A percentile compares a stretch with the other conserved stretches of the same genome.
Evolutionary conservation across 306 rosid genomes (phyloP).

Genomic region (Benincasa hispida): DNA sequence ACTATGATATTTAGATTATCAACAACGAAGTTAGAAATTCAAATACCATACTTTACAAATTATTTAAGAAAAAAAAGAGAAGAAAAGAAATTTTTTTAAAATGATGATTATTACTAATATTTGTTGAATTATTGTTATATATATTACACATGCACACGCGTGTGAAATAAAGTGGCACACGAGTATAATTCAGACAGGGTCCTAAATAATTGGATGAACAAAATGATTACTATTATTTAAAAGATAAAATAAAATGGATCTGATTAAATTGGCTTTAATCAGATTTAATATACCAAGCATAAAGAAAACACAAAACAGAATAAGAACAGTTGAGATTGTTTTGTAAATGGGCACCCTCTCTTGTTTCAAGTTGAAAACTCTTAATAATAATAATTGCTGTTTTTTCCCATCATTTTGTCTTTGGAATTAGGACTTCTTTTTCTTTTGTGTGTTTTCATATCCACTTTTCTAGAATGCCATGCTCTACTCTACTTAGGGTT

Average conservation of each 20-base stretch:
- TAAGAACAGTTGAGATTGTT: background rate
- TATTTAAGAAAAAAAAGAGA: no score
- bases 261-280: background rate
- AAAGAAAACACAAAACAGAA: background rate
- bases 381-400: background rate
- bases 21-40: no score
- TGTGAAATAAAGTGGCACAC: background rate
- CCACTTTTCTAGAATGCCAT: slow-evolving; percentile 2
- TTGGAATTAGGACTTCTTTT: background rate
- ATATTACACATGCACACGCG: background rate
- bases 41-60: no score
- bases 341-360: background rate
- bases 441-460: background rate
- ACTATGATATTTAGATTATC: no score
- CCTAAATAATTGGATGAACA: background rate
- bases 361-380: background rate
- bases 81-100: no score
- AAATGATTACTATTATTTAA: background rate
- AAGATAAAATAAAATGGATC: background rate
- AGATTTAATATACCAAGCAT: background rate
- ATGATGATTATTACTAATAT: no score
- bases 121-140: no score
- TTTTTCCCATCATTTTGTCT: background rate
- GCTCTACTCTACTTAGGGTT: background rate
- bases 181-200: background rate